Percentiles rank a stretch among this genome's conserved stretches.
Conservation (phyloP, 768 basidiomycete species). For the Rhodotorula diobovata region DNA sequence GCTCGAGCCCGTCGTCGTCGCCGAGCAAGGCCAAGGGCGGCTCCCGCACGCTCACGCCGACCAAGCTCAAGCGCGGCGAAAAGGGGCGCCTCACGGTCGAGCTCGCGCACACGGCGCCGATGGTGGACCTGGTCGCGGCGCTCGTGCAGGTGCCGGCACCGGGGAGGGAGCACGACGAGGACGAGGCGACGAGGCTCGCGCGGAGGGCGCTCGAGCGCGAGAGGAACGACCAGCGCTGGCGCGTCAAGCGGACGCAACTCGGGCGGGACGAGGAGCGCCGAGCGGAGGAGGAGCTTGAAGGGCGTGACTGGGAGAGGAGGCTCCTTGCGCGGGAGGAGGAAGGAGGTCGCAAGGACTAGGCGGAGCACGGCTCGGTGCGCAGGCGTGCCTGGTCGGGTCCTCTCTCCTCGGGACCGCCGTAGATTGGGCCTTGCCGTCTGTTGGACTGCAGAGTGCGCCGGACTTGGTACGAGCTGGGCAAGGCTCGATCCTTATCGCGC, state of each 20-base stretch:
- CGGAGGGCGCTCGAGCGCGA: conserved; percentile 10
- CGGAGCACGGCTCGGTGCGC: no score
- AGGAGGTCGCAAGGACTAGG: neutral
- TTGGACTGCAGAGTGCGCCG: no score
- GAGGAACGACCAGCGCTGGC: conserved; percentile 1
- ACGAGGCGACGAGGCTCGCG: neutral
- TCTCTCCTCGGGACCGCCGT: no score
- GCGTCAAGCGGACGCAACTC: neutral
- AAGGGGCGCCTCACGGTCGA: conserved; percentile 3
- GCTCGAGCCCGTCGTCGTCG: neutral
- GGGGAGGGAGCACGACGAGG: neutral
- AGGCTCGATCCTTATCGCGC: no score
- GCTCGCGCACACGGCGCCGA: neutral
- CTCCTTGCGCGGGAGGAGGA: neutral
- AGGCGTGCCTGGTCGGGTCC: no score
- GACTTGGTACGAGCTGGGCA: no score
- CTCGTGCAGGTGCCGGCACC: neutral
- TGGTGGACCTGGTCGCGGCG: neutral
- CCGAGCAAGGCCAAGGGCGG: neutral
- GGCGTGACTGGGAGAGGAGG: conserved; percentile 18
- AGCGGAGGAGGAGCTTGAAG: conserved; percentile 14
- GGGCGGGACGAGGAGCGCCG: conserved; percentile 11
- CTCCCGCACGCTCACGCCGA: neutral
- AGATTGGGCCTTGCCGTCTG: no score
- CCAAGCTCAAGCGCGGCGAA: neutral